Base-by-base conservation (phyloP, 2,329 filamentous ascomycete genomes). In the Fusarium sp. region DNA sequence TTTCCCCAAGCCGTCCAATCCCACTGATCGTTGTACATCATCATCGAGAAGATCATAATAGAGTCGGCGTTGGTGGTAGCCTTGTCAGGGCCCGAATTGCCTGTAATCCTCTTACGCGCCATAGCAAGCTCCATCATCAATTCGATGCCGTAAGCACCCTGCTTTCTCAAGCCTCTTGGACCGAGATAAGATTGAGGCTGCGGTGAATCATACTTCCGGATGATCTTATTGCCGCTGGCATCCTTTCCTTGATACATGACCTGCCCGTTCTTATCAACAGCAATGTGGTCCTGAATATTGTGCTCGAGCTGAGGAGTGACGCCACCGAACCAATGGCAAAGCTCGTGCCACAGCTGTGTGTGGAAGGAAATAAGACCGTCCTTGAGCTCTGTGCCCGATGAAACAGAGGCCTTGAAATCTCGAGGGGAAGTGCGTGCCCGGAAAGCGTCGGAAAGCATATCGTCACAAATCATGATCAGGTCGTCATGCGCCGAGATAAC, bases 51-150 rank as follows among this genome's bases (percentile, higher is more conserved):
- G 25, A 62, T 11, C 14, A 49, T 49, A 6, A 62, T 16, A 0
- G 58, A 62, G 6, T 62, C 59, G 12, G 59, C 59, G 8, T 62
- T 62, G 12, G 19, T 62, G 1, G 58, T 62, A 1, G 59, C 58
- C 10, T 41, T 7, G 2, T 34, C 23, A 4, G 58, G 57, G 6
- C 59, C 59, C 23, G 37, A 61, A 16, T 34, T 48, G 7, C 31
- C 28, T 2, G 11, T 25, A 16, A 49, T 7, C 12, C 13, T 31
- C 4, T 23, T 60, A 4, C 25, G 41, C n/a, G 30, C 13, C 4
- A 28, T 21, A 1, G 56, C 59, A 12, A 62, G 49, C 12, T 62
- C 31, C 49, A 51, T 53, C 41, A 62, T 62, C 0, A 26, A 5
- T 3, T 8, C 25, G 2, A 62, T 26, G 0, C 59, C 56, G 3